phyloP scores from a whole-genome alignment of 805 yeast species.

The Candida nemodendra region DNA sequence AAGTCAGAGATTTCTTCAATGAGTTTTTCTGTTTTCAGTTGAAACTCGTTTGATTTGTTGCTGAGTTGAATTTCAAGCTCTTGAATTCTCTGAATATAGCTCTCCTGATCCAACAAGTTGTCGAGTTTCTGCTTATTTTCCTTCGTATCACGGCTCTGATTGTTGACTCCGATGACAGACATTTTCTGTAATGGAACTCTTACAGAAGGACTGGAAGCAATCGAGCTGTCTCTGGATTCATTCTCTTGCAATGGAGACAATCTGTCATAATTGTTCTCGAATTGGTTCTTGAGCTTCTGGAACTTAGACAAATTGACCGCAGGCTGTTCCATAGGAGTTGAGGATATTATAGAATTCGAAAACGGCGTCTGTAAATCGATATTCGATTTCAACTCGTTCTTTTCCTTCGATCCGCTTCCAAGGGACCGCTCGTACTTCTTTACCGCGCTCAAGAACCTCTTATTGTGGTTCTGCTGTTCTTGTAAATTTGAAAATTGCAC shows the following conservation, averaged over 20 bases:
- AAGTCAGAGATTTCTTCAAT: neutral
- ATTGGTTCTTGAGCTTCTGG: constrained; percentile 1
- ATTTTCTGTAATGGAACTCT: neutral
- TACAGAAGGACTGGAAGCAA: constrained; percentile 4
- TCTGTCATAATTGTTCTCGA: constrained; percentile 1
- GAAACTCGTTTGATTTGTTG: neutral
- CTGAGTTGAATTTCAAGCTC: neutral
- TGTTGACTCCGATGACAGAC: neutral
- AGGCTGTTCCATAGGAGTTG: constrained; percentile 13
- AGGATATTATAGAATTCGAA: constrained; percentile 11
- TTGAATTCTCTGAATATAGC: neutral
- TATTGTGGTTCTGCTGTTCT: constrained; percentile 3
- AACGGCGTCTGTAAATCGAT: constrained; percentile 12
- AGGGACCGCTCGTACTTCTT: neutral
- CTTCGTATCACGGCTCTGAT: neutral
- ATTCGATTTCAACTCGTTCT: neutral
- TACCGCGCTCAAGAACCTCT: constrained; percentile 3
- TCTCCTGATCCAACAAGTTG: neutral
- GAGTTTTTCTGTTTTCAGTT: neutral
- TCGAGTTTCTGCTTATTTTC: neutral
- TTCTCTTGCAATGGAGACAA: neutral
- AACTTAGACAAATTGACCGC: neutral
- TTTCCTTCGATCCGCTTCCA: neutral
- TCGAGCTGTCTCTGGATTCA: neutral
- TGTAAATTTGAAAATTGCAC: constrained; percentile 1